Conservation (phyloP, 1,284 basidiomycete species). For the Rhodotorula sp. region DNA sequence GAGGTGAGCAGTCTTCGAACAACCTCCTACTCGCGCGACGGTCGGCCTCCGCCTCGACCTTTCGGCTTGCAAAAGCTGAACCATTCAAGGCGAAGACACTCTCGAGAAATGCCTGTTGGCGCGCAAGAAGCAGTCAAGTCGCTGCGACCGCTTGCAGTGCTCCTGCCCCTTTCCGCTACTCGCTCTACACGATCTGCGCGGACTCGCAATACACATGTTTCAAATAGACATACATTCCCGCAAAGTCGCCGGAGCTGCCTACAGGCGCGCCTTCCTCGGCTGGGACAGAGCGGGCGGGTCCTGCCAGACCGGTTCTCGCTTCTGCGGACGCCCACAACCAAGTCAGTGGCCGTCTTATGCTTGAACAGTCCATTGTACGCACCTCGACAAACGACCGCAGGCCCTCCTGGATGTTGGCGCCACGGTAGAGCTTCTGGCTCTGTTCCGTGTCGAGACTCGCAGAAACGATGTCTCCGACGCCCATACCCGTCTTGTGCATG, state of each 20-base stretch:
- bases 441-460: constrained; percentile 57
- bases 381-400: constrained; percentile 55
- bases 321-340: background rate
- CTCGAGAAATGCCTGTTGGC: too few relatives aligned
- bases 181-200: too few relatives aligned
- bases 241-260: background rate
- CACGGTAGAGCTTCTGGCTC: constrained; percentile 60
- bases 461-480: constrained; percentile 58
- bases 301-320: constrained; percentile 7
- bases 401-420: constrained; percentile 69
- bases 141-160: too few relatives aligned
- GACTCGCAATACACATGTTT: too few relatives aligned
- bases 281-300: constrained; percentile 1
- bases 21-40: background rate
- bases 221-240: too few relatives aligned
- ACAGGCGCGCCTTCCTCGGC: constrained; percentile 5
- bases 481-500: constrained; percentile 56
- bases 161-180: too few relatives aligned
- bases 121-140: too few relatives aligned
- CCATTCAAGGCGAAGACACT: too few relatives aligned
- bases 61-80: too few relatives aligned
- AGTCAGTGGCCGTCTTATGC: background rate
- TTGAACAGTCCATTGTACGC: constrained; percentile 23
- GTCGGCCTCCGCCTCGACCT: background rate
- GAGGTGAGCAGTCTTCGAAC: background rate